Conservation (phyloP, 108 stramenopile genomes). For the Poteriospumella lacustris region DNA sequence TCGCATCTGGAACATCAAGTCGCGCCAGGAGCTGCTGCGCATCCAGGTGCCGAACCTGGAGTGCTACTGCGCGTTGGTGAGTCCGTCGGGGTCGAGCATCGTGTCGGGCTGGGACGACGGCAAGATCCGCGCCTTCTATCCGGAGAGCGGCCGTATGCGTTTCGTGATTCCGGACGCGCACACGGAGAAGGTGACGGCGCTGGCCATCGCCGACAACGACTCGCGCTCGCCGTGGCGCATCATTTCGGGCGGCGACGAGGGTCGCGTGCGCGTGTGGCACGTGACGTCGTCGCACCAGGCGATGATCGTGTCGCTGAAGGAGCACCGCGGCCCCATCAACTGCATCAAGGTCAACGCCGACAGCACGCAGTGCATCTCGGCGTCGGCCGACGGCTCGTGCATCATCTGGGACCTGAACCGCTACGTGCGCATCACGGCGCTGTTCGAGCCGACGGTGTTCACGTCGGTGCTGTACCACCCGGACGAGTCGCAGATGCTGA, state of each 20-base stretch:
- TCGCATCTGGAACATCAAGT: conserved; percentile 69
- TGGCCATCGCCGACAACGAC: conserved; percentile 60
- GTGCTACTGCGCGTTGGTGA: conserved; percentile 67
- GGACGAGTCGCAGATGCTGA: conserved; percentile 75
- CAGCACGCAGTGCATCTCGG: conserved; percentile 66
- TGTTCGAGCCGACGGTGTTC: conserved; percentile 76
- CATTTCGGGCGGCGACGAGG: conserved; percentile 72
- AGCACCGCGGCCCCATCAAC: conserved; percentile 71
- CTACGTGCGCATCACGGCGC: conserved; percentile 64
- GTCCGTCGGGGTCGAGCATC: conserved; percentile 60
- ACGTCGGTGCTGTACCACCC: conserved; percentile 67
- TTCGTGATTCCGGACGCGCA: conserved; percentile 74
- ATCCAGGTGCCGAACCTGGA: conserved; percentile 77
- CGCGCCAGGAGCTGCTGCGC: conserved; percentile 68
- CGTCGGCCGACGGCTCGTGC: conserved; percentile 74
- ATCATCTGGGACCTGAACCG: conserved; percentile 72
- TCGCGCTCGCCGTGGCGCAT: conserved; percentile 57
- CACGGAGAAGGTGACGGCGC: conserved; percentile 66
- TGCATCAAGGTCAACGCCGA: conserved; percentile 56
- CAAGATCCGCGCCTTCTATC: conserved; percentile 77
- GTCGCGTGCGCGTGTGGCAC: conserved; percentile 71
- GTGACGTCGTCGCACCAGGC: conserved; percentile 63
- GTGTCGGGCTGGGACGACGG: conserved; percentile 78
- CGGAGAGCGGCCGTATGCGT: conserved; percentile 71
- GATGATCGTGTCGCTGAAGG: conserved; percentile 75